Percentiles rank a stretch among this genome's conserved stretches.
Conservation (phyloP, 1,284 basidiomycete species). For the Pisolithus thermaeus region DNA sequence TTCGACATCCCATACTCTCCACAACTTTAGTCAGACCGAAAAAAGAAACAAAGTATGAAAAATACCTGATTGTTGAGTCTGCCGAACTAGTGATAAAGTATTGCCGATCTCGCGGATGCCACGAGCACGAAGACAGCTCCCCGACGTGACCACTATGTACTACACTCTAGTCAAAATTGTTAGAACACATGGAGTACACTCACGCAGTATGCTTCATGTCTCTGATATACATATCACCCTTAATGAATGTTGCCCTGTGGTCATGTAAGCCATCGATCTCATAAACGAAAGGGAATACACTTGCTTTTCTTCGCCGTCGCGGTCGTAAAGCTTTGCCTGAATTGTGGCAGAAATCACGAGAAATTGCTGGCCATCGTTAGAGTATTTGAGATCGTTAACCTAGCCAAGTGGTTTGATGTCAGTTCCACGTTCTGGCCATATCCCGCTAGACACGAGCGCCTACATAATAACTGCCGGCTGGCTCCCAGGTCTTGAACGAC, state of each 20-base stretch:
- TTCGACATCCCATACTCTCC: constrained; percentile 90
- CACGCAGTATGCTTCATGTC: constrained; percentile 97
- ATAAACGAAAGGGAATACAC: constrained; percentile 30
- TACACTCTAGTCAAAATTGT: constrained; percentile 8
- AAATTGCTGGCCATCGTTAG: constrained; percentile 79
- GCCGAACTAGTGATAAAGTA: constrained; percentile 90
- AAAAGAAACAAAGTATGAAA: constrained; percentile 2
- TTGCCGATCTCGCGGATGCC: constrained; percentile 83
- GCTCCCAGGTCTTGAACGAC: constrained; percentile 96
- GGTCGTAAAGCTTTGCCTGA: constrained; percentile 84
- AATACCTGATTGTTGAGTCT: constrained; percentile 89
- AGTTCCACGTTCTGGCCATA: neutral
- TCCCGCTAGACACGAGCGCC: constrained; percentile 26
- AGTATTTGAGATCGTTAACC: constrained; percentile 88
- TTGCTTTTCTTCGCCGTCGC: constrained; percentile 86
- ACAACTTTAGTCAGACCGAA: constrained; percentile 6
- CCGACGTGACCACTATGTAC: constrained; percentile 83
- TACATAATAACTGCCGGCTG: constrained; percentile 89
- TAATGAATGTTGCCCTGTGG: constrained; percentile 77
- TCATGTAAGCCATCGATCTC: constrained; percentile 41
- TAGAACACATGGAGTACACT: constrained; percentile 22
- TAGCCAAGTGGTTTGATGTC: constrained; percentile 28
- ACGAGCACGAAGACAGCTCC: constrained; percentile 84
- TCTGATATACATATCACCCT: constrained; percentile 96
- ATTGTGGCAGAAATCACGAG: constrained; percentile 84